Base-by-base conservation (phyloP, 805 yeast genomes). In the Metschnikowia amazonensis region DNA sequence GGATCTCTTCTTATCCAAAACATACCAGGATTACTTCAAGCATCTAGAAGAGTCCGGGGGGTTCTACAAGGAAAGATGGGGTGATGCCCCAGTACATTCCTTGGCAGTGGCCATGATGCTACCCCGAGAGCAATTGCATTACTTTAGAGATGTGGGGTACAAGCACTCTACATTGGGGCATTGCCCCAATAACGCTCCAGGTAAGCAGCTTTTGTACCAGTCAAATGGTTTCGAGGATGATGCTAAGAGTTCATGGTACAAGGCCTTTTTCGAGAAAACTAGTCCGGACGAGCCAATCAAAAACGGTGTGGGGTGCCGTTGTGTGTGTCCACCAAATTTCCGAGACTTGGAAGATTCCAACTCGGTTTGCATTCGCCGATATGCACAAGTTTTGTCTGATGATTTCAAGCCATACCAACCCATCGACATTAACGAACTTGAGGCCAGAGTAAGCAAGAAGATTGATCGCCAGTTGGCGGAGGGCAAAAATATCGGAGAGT, bases 31-130 rank as follows among this genome's bases (percentile, higher is more conserved):
- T 21, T 90, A 82, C 62, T 88, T 87, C 62, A 67, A 81, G 32
- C 77, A 71, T 54, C 64, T 92, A 40, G 97, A 94, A 45, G 41
- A 64, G 6, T 68, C 81, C 3, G 88, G 90, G 9, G 97, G 98
- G 0, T 90, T 92, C 60, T 89, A 82, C 75, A 75, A 77, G 44
- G 97, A 94, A 63, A 70, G 99, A 58, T 92, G 98, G 98, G 98
- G 98, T 1, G 98, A 92, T 72, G 97, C 97, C 0, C 96, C 97
- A 0, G 82, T 92, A 4, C 97, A 89, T 62, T 84, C 97, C 0
- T 65, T 94, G 18, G 98, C 95, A 0, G 79, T 86, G 4, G 92
- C 89, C 0, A 73, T 94, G 76, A 72, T 86, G 56, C 67, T 90
- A 34, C 74, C 84, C 47, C 63, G 82, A 2, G 69, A 77, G 2